phyloP scores from a whole-genome alignment of 177 flowering plant genomes.

The Vitis hybrid region DNA sequence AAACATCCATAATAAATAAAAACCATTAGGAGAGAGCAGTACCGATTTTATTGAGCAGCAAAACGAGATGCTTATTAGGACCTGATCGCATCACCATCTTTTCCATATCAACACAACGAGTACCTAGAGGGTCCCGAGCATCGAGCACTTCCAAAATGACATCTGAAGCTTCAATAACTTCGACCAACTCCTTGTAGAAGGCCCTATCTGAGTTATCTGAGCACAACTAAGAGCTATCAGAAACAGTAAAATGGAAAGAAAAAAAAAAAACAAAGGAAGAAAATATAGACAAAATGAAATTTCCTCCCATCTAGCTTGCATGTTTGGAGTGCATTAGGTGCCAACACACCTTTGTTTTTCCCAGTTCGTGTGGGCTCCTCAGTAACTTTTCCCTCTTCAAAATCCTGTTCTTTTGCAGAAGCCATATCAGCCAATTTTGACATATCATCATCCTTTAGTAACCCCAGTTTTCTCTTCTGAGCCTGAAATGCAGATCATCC shows the following conservation, averaged over 20 bases:
- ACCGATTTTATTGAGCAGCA: slow-evolving; percentile 98
- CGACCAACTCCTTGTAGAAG: slow-evolving; percentile 89
- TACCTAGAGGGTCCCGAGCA: slow-evolving; percentile 98
- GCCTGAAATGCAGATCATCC: slow-evolving; percentile 47
- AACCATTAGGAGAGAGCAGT: slow-evolving; percentile 3
- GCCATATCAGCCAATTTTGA: slow-evolving; percentile 15
- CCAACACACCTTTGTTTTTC: slow-evolving; percentile 47
- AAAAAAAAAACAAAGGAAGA: neutral
- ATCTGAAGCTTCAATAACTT: slow-evolving; percentile 94
- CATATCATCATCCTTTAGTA: slow-evolving; percentile 51
- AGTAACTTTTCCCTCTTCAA: slow-evolving; percentile 24
- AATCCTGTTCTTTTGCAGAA: slow-evolving; percentile 19
- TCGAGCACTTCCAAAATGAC: slow-evolving; percentile 95
- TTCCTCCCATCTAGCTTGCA: neutral
- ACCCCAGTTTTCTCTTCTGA: slow-evolving; percentile 75
- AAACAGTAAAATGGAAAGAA: neutral
- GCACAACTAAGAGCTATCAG: neutral
- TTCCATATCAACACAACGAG: slow-evolving; percentile 93
- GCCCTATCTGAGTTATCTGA: slow-evolving; percentile 79
- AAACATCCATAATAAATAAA: no score
- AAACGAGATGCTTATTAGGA: slow-evolving; percentile 80
- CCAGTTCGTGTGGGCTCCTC: slow-evolving; percentile 17
- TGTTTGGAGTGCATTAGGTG: neutral
- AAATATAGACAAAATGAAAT: neutral
- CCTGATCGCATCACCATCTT: slow-evolving; percentile 79